These are phyloP conservation scores for Chenopodium quinoa DNA, from an alignment of 148 eudicot genomes.

Conservation along the genomic window DNA sequence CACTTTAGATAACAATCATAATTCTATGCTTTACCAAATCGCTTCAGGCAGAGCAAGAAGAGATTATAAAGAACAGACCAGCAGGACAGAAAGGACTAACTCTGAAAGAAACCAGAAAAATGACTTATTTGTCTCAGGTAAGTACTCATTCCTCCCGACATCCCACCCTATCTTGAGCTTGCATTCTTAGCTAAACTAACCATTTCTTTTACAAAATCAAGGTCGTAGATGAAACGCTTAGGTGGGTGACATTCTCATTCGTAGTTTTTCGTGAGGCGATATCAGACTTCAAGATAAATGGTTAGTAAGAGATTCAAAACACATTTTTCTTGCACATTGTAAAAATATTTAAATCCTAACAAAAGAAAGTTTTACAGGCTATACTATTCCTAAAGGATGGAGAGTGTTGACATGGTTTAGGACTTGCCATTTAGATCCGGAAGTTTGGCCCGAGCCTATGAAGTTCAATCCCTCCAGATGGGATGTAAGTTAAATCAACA, in stretches of 20 bases:
- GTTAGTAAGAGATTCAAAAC: slow-evolving; percentile 33
- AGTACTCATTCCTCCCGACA: neutral
- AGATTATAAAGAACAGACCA: slow-evolving; percentile 55
- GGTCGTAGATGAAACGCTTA: slow-evolving; percentile 94
- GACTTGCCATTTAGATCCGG: slow-evolving; percentile 61
- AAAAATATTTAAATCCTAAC: neutral
- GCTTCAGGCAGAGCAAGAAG: slow-evolving; percentile 78
- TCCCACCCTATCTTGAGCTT: no score
- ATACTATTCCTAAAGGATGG: slow-evolving; percentile 88
- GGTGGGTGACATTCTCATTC: slow-evolving; percentile 71
- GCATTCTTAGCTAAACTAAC: neutral
- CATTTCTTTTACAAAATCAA: slow-evolving; percentile 20
- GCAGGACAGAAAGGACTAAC: slow-evolving; percentile 62
- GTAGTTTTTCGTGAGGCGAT: slow-evolving; percentile 80
- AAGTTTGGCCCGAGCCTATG: slow-evolving; percentile 59
- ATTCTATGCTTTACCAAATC: neutral
- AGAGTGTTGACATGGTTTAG: slow-evolving; percentile 81
- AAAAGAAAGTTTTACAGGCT: slow-evolving; percentile 44
- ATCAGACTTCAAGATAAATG: slow-evolving; percentile 53
- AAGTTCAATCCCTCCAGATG: slow-evolving; percentile 83
- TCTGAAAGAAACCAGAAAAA: slow-evolving; percentile 63
- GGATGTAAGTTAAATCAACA: slow-evolving; percentile 60
- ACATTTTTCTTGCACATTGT: no score
- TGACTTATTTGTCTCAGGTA: slow-evolving; percentile 87
- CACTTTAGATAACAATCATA: neutral